Conservation (phyloP, 768 basidiomycete species). For the Russula olivacea region DNA sequence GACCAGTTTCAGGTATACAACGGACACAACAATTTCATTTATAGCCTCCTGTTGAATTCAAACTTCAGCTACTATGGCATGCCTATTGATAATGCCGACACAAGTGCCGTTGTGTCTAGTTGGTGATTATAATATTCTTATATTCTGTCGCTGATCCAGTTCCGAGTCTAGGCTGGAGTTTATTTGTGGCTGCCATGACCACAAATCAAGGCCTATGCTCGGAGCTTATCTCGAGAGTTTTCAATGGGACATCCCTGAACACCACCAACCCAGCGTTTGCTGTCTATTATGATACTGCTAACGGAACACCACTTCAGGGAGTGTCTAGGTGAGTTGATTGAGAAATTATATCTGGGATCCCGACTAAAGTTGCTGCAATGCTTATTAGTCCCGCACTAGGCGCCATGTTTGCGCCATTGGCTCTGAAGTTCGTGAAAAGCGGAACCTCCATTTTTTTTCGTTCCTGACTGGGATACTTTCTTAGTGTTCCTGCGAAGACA, state of each 20-base stretch:
- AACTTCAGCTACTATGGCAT: conserved; percentile 8
- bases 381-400: conserved; percentile 25
- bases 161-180: conserved; percentile 8
- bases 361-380: neutral
- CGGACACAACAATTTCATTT: conserved; percentile 9
- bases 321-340: conserved; percentile 12
- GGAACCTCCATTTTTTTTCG: neutral
- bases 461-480: neutral
- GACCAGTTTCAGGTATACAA: conserved; percentile 15
- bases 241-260: neutral
- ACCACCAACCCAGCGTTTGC: conserved; percentile 1
- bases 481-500: conserved; percentile 1
- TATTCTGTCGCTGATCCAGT: neutral
- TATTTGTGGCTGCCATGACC: conserved; percentile 17
- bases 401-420: conserved; percentile 27
- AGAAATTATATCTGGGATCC: neutral
- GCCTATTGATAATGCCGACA: conserved; percentile 11
- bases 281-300: neutral
- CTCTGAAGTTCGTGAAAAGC: conserved; percentile 22
- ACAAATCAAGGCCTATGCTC: neutral
- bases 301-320: neutral
- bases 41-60: neutral
- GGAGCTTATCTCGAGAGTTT: conserved; percentile 11
- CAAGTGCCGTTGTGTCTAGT: neutral
- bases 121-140: neutral